A percentile compares a stretch with the other conserved stretches of the same genome.
These are phyloP conservation scores for Aurinia saxatilis DNA, from an alignment of 345 rosid species.

Conservation along the genomic window DNA sequence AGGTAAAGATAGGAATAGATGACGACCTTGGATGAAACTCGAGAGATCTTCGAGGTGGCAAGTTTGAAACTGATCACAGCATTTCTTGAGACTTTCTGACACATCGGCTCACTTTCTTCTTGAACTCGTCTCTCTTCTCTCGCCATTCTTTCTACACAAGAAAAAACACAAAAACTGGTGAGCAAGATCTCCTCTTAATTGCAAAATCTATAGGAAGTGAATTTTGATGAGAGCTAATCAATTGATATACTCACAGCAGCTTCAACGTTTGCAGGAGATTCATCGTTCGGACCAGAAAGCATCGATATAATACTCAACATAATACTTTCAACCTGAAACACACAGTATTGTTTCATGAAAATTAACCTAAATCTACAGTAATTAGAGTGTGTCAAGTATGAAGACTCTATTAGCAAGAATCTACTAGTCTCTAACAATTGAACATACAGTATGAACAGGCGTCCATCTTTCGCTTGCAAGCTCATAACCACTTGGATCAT, in stretches of 20 bases:
- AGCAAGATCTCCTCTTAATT: background rate
- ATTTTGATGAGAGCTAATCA: background rate
- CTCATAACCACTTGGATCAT: conserved; percentile 96
- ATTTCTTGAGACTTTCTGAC: conserved; percentile 65
- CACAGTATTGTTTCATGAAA: background rate
- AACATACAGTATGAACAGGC: conserved; percentile 89
- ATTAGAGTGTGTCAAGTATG: background rate
- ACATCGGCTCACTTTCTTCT: conserved; percentile 61
- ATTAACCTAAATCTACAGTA: too few relatives aligned
- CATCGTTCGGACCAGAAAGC: conserved; percentile 89
- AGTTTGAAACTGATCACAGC: conserved; percentile 27
- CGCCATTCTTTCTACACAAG: conserved; percentile 64
- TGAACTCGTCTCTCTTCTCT: conserved; percentile 67
- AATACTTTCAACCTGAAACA: conserved; percentile 72
- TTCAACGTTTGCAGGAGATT: conserved; percentile 90
- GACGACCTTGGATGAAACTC: conserved; percentile 6
- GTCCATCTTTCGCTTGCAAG: conserved; percentile 97
- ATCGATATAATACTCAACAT: conserved; percentile 81
- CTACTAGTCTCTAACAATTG: background rate
- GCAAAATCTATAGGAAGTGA: background rate
- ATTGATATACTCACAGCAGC: conserved; percentile 57
- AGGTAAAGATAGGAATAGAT: background rate
- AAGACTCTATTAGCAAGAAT: background rate
- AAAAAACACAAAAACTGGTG: background rate
- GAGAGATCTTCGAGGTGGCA: background rate